Evolutionary conservation across 345 rosid genomes (phyloP).

Genomic region (Stellera chamaejasme): DNA sequence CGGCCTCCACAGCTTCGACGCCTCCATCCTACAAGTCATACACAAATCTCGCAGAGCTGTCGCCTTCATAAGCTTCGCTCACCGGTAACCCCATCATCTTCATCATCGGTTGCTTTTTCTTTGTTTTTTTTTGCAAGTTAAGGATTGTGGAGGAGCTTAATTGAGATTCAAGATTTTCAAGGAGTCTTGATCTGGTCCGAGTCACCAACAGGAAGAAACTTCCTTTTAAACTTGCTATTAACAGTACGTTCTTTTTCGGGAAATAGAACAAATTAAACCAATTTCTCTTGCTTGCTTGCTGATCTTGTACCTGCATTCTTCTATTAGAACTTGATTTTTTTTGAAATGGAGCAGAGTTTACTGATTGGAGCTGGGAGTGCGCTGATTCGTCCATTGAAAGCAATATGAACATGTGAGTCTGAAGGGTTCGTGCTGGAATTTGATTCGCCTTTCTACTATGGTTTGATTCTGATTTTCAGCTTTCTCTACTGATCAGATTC

Average conservation of each 20-base stretch:
- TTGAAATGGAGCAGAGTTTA: constrained; percentile 47
- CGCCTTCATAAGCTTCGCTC: constrained; percentile 71
- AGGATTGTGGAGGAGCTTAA: constrained; percentile 48
- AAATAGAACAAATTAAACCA: neutral
- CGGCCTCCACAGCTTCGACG: constrained; percentile 42
- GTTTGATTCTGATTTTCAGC: too few species aligned
- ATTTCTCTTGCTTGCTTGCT: neutral
- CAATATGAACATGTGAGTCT: too few species aligned
- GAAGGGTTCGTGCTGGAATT: too few species aligned
- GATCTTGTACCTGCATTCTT: neutral
- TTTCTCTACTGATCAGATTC: too few species aligned
- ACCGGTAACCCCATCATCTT: constrained; percentile 29
- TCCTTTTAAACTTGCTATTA: constrained; percentile 59
- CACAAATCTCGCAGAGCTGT: constrained; percentile 48
- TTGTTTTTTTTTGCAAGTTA: neutral
- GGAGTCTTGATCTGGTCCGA: constrained; percentile 62
- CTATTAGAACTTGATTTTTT: neutral
- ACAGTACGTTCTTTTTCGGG: constrained; percentile 38
- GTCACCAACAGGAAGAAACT: constrained; percentile 59
- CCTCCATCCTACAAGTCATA: constrained; percentile 43
- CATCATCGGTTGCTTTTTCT: neutral
- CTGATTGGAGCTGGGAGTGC: constrained; percentile 93
- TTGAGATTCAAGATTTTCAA: constrained; percentile 64
- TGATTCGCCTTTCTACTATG: too few species aligned
- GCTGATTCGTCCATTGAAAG: too few species aligned